Conservation (phyloP, 192 early-diverging fungal genomes). For the Rhizophlyctis rosea region DNA sequence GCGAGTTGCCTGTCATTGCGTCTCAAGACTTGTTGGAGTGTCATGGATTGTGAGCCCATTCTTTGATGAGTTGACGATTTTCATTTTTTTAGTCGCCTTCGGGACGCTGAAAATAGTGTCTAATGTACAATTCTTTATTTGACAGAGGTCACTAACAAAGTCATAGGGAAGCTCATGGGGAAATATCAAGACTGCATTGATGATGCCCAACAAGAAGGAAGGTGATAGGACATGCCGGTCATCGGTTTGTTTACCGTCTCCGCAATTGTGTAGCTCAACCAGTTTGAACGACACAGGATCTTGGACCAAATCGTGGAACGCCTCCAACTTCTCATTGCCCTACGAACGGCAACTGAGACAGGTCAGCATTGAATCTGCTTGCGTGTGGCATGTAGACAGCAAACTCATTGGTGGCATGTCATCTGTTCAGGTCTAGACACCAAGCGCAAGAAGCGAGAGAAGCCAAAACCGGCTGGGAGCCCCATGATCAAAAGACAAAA, state of each 20-base stretch:
- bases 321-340: constrained; percentile 9
- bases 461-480: constrained; percentile 4
- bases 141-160: too few relatives aligned
- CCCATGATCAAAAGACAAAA: too few relatives aligned
- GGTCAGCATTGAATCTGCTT: constrained; percentile 7
- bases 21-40: too few relatives aligned
- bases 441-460: constrained; percentile 28
- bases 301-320: constrained; percentile 7
- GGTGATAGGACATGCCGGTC: constrained; percentile 8
- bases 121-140: not conserved
- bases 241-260: not conserved
- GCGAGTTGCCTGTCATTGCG: not conserved
- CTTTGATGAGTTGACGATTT: too few relatives aligned
- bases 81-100: too few relatives aligned
- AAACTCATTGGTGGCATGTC: too few relatives aligned
- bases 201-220: too few relatives aligned
- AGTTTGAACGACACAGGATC: not conserved
- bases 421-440: not conserved
- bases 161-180: too few relatives aligned
- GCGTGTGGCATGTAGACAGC: too few relatives aligned
- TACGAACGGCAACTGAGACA: constrained; percentile 23
- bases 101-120: too few relatives aligned
- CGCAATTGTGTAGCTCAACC: constrained; percentile 1
- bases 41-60: too few relatives aligned
- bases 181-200: too few relatives aligned